Percentiles rank a stretch among this genome's conserved stretches.
Conservation (phyloP, 2,329 filamentous ascomycete species). For the Lachnellula arida region DNA sequence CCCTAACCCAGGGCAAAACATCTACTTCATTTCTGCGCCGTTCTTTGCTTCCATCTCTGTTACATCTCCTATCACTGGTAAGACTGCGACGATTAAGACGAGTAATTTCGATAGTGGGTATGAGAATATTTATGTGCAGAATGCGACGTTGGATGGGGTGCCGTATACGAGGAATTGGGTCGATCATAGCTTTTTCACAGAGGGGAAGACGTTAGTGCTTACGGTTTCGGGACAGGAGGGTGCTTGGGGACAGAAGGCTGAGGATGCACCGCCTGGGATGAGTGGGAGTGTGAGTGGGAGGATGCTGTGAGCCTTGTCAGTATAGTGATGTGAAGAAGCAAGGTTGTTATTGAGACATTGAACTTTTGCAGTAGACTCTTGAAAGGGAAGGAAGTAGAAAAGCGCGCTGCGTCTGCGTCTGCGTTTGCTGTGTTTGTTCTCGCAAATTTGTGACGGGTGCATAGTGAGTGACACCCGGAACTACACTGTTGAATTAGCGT, state of each 20-base stretch:
- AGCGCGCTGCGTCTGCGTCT: too few relatives aligned
- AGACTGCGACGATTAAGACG: slow-evolving; percentile 54
- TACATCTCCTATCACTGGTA: slow-evolving; percentile 51
- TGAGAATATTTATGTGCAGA: slow-evolving; percentile 58
- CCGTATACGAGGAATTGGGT: slow-evolving; percentile 64
- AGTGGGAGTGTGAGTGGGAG: background rate
- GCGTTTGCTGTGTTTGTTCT: too few relatives aligned
- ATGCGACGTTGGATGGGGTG: slow-evolving; percentile 55
- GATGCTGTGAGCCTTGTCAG: too few relatives aligned
- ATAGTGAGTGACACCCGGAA: too few relatives aligned
- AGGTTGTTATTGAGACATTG: too few relatives aligned
- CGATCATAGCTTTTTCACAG: slow-evolving; percentile 61
- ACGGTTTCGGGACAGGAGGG: slow-evolving; percentile 57
- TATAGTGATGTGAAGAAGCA: too few relatives aligned
- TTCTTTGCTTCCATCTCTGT: slow-evolving; percentile 60
- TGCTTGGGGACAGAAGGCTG: slow-evolving; percentile 54
- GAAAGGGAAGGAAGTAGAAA: too few relatives aligned
- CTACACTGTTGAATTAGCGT: too few relatives aligned
- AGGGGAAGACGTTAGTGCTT: slow-evolving; percentile 60
- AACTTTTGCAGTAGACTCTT: too few relatives aligned
- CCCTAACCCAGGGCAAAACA: slow-evolving; percentile 64
- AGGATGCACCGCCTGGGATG: slow-evolving; percentile 51
- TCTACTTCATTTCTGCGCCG: slow-evolving; percentile 65
- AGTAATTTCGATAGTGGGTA: slow-evolving; percentile 58
- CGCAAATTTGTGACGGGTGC: too few relatives aligned